Percentiles rank a stretch among this genome's conserved stretches.
These are phyloP conservation scores for Kluyveromyces siamensis DNA, from an alignment of 805 yeast genomes.

Conservation along the genomic window DNA sequence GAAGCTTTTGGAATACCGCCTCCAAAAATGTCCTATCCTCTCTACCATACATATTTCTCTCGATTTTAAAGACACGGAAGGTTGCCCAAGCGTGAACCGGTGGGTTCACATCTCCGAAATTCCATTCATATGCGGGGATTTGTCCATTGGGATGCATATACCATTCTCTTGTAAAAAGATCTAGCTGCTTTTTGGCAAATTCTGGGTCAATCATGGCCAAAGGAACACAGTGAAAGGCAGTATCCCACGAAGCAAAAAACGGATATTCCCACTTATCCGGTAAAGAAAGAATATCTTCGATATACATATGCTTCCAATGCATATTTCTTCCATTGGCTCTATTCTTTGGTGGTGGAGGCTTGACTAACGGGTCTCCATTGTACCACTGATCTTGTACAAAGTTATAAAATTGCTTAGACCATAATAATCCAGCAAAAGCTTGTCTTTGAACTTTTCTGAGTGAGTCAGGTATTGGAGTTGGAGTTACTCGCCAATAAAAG, in stretches of 20 bases:
- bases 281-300: slow-evolving; percentile 77
- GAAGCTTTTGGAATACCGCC: slow-evolving; percentile 82
- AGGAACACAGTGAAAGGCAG: slow-evolving; percentile 91
- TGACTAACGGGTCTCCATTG: slow-evolving; percentile 70
- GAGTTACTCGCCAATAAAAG: slow-evolving; percentile 81
- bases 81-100: slow-evolving; percentile 97
- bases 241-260: slow-evolving; percentile 94
- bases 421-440: slow-evolving; percentile 86
- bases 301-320: slow-evolving; percentile 83
- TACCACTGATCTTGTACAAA: slow-evolving; percentile 83
- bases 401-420: slow-evolving; percentile 90
- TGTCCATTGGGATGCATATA: slow-evolving; percentile 98
- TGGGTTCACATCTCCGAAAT: slow-evolving; percentile 90
- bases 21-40: slow-evolving; percentile 80
- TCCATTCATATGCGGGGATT: slow-evolving; percentile 95
- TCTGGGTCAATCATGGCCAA: slow-evolving; percentile 89
- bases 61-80: slow-evolving; percentile 78
- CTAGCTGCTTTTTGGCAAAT: slow-evolving; percentile 83
- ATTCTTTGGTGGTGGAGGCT: slow-evolving; percentile 68
- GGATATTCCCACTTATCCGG: slow-evolving; percentile 97
- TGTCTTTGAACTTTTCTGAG: slow-evolving; percentile 81
- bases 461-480: slow-evolving; percentile 73
- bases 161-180: slow-evolving; percentile 85
- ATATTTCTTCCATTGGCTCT: slow-evolving; percentile 81
- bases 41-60: slow-evolving; percentile 72